These are phyloP conservation scores for Chernovozyma sophiae-reginae DNA, from an alignment of 1,139 yeast species.

Conservation along the genomic window DNA sequence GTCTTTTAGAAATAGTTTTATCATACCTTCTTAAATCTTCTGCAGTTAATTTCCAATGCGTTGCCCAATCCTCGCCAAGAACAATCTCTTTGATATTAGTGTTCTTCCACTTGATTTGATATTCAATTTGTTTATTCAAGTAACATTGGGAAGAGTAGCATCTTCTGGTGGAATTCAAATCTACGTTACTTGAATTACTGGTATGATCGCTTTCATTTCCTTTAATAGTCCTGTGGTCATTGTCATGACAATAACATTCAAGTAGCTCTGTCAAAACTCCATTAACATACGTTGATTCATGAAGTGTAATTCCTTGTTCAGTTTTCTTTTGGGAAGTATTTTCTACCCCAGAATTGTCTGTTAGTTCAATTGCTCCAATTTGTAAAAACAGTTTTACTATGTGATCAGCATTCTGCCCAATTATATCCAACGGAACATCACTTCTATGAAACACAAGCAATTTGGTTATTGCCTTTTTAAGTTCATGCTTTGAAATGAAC, in stretches of 20 bases:
- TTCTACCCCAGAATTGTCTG: neutral
- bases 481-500: conserved; percentile 47
- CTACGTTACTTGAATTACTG: conserved; percentile 3
- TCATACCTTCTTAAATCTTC: conserved; percentile 54
- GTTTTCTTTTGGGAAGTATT: conserved; percentile 9
- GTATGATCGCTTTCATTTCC: neutral
- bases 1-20: conserved; percentile 56
- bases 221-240: conserved; percentile 17
- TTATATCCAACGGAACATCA: conserved; percentile 49
- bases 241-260: conserved; percentile 31
- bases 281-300: conserved; percentile 19
- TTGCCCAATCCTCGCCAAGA: conserved; percentile 63
- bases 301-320: conserved; percentile 17
- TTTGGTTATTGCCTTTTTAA: conserved; percentile 47
- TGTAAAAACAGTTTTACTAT: conserved; percentile 44
- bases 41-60: conserved; percentile 65
- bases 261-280: conserved; percentile 40
- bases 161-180: conserved; percentile 8
- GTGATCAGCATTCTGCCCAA: conserved; percentile 53
- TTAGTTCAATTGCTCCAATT: conserved; percentile 41
- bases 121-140: conserved; percentile 34
- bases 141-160: conserved; percentile 40
- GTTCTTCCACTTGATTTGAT: conserved; percentile 29
- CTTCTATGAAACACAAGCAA: conserved; percentile 50
- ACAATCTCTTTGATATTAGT: conserved; percentile 36